Evolutionary conservation across 1,284 basidiomycete species (phyloP).

Genomic region (Butyriboletus appendiculatus): DNA sequence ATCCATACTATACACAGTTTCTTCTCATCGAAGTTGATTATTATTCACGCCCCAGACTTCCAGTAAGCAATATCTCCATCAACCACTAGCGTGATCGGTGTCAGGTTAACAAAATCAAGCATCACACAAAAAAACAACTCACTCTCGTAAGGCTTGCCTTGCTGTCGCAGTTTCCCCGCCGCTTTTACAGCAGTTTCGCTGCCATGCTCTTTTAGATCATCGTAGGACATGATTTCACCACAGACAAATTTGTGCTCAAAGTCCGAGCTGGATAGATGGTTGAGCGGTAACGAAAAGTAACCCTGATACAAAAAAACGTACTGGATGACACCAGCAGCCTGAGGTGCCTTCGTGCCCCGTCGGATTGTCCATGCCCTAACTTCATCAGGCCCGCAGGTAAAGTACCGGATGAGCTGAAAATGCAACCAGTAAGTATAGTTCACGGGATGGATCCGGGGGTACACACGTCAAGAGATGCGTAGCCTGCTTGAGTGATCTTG

Average conservation of each 20-base stretch:
- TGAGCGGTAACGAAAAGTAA: conserved; percentile 16
- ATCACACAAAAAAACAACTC: conserved; percentile 33
- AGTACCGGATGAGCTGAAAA: conserved; percentile 88
- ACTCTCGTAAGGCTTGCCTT: conserved; percentile 97
- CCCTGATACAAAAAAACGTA: conserved; percentile 42
- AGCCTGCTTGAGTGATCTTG: conserved; percentile 94
- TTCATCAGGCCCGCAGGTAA: conserved; percentile 96
- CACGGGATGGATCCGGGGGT: neutral
- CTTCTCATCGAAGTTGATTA: neutral
- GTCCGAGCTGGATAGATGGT: conserved; percentile 60
- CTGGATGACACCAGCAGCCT: conserved; percentile 99
- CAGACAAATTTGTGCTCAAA: conserved; percentile 99
- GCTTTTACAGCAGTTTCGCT: conserved; percentile 92
- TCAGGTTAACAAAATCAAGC: conserved; percentile 2
- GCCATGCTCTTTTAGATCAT: conserved; percentile 91
- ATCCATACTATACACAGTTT: conserved; percentile 13
- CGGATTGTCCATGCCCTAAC: conserved; percentile 99
- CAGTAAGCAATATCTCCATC: conserved; percentile 87
- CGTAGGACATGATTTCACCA: conserved; percentile 96
- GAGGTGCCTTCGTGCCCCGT: conserved; percentile 91
- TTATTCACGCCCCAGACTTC: conserved; percentile 62
- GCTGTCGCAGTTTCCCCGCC: conserved; percentile 93
- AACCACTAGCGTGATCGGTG: conserved; percentile 51
- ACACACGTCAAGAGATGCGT: conserved; percentile 75
- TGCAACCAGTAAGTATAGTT: conserved; percentile 3